phyloP scores from a whole-genome alignment of 306 rosid species.

The Trifolium fragiferum region DNA sequence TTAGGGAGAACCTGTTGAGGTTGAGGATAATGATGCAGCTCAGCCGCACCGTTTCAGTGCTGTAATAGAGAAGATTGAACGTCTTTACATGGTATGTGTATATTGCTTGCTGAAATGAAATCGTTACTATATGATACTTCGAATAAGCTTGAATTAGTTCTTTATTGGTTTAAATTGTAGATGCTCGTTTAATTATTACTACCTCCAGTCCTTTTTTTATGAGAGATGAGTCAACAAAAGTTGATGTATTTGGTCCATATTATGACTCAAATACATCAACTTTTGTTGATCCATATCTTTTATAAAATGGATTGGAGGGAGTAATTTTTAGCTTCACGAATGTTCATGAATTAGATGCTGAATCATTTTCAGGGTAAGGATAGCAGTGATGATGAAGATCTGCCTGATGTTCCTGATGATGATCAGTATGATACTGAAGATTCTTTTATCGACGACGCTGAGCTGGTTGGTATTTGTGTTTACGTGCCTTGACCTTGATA shows the following conservation, averaged over 20 bases:
- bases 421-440: slow-evolving; percentile 99
- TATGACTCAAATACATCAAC: too few relatives aligned
- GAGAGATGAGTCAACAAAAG: too few relatives aligned
- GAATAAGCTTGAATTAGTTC: slow-evolving; percentile 14
- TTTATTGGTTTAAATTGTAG: slow-evolving; percentile 26
- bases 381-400: slow-evolving; percentile 93
- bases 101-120: slow-evolving; percentile 13
- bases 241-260: too few relatives aligned
- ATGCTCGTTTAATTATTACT: slow-evolving; percentile 20
- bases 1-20: slow-evolving; percentile 70
- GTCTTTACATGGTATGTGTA: slow-evolving; percentile 79
- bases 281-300: too few relatives aligned
- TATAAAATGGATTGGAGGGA: too few relatives aligned
- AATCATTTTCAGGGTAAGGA: slow-evolving; percentile 79
- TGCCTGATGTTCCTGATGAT: slow-evolving; percentile 78
- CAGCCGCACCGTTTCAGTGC: slow-evolving; percentile 94
- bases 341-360: slow-evolving; percentile 24
- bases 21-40: slow-evolving; percentile 69
- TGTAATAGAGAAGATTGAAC: slow-evolving; percentile 96
- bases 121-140: slow-evolving; percentile 19
- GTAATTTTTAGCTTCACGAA: slow-evolving; percentile 17
- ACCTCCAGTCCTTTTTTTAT: too few relatives aligned
- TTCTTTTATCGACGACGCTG: slow-evolving; percentile 96
- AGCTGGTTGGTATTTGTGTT: slow-evolving; percentile 72
- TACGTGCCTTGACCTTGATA: not conserved